Base-by-base conservation (phyloP, 129 eudicot species). In the Pulicaria dysenterica region DNA sequence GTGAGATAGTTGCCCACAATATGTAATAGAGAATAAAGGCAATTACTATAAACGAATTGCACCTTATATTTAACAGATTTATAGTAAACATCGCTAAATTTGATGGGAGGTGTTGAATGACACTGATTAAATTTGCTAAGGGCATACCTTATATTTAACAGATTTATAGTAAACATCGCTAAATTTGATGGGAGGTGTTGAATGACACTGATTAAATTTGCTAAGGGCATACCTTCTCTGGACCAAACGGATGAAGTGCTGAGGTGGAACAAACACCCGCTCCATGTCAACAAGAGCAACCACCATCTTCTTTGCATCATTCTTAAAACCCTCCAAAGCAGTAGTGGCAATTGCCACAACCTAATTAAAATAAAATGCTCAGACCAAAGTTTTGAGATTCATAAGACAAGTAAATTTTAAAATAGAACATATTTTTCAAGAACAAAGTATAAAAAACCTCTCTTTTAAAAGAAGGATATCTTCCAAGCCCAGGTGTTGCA, bases 221-320 rank as follows among this genome's bases (percentile, higher is more conserved):
- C 15, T 48, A 48, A 2, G 68, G 55, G 53, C 82, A 55, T 86
- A 95, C 99, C 97, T 81, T 80, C 99, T 88, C 85, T 95, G 99
- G 64, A 95, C 97, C 85, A 95, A 75, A 75, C 99, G 97, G 55
- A 95, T 95, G 69, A 95, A 95, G 68, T 95, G 99, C 67, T 95
- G 99, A 13, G 99, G 99, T 50, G 99, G 99, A 46, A 95, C 99
- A 85, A 90, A 95, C 41, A 87, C 99, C 40, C 99, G 87, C 78
- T 95, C 99, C 99, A 95, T 95, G 83, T 95, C 99, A 67, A 95
- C 99, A 79, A 95, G 92, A 11, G 93, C 97, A 83, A 91, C 91
- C 13, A 95, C 99, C 99, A 95, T 91, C 41, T 86, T 91, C 83
- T 85, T 95, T 65, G 99, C 97, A 58, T 95, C 96, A 70, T 56